Conservation (phyloP, 2,329 filamentous ascomycete genomes). For the Stagonosporopsis vannaccii region DNA sequence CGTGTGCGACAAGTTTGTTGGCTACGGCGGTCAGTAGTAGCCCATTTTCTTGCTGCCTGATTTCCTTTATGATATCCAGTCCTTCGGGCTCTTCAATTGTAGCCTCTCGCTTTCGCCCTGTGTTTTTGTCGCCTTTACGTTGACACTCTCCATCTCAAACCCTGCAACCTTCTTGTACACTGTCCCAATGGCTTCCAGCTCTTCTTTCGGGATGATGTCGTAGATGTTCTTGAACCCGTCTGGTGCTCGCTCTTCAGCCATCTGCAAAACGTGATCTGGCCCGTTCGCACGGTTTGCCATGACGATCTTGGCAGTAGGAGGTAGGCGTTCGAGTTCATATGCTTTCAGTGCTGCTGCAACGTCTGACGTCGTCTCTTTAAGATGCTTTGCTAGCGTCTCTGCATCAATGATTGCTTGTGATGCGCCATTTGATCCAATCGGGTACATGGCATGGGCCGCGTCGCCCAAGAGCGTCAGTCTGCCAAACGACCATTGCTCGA, state of each 20-base stretch:
- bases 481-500: constrained; percentile 50
- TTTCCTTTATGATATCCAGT: constrained; percentile 28
- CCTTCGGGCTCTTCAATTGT: constrained; percentile 27
- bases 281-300: constrained; percentile 57
- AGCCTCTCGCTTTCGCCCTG: constrained; percentile 30
- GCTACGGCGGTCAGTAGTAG: neutral
- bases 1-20: neutral
- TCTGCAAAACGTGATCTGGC: constrained; percentile 56
- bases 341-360: constrained; percentile 45
- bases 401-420: constrained; percentile 57
- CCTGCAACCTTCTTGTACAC: constrained; percentile 53
- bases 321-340: constrained; percentile 52
- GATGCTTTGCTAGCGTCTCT: constrained; percentile 47
- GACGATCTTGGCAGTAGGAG: constrained; percentile 55
- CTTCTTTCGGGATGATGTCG: constrained; percentile 51
- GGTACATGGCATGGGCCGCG: constrained; percentile 54
- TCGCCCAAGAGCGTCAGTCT: constrained; percentile 51
- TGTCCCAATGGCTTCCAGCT: constrained; percentile 50
- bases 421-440: constrained; percentile 55
- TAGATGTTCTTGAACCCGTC: constrained; percentile 50
- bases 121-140: constrained; percentile 50
- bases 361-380: constrained; percentile 35
- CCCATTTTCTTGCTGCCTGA: neutral
- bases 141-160: constrained; percentile 57
- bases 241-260: constrained; percentile 55